phyloP scores from a whole-genome alignment of 495 filamentous ascomycete genomes.

The Lasiosphaeriaceae sp. region DNA sequence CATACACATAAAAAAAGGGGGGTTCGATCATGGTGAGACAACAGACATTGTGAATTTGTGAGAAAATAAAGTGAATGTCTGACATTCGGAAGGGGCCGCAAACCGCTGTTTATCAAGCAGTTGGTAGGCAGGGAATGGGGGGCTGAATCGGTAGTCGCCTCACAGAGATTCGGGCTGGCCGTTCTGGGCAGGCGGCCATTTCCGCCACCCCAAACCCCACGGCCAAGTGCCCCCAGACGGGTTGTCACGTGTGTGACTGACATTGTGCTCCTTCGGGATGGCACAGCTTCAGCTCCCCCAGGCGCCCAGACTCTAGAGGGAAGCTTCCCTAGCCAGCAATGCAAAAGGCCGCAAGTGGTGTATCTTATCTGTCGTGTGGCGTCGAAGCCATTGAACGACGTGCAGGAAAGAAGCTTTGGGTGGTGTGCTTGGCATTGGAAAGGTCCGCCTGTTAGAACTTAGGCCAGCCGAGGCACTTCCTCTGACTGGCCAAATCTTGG shows the following conservation, averaged over 20 bases:
- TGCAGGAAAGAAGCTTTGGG: neutral
- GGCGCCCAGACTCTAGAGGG: no score
- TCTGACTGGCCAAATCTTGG: neutral
- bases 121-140: neutral
- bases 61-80: no score
- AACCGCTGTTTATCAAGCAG: no score
- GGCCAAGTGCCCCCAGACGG: neutral
- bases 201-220: neutral
- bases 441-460: neutral
- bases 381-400: neutral
- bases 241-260: neutral
- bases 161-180: neutral
- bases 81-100: neutral
- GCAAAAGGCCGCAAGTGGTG: neutral
- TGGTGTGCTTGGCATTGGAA: neutral
- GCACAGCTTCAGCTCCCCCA: neutral
- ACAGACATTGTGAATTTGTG: no score
- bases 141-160: neutral
- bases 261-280: neutral
- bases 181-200: neutral
- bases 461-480: neutral
- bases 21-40: no score
- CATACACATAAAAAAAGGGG: no score
- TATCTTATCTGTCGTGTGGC: neutral
- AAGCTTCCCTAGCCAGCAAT: neutral